Evolutionary conservation across 2,329 filamentous ascomycete genomes (phyloP).

Genomic region (Paecilomyces fulvus): DNA sequence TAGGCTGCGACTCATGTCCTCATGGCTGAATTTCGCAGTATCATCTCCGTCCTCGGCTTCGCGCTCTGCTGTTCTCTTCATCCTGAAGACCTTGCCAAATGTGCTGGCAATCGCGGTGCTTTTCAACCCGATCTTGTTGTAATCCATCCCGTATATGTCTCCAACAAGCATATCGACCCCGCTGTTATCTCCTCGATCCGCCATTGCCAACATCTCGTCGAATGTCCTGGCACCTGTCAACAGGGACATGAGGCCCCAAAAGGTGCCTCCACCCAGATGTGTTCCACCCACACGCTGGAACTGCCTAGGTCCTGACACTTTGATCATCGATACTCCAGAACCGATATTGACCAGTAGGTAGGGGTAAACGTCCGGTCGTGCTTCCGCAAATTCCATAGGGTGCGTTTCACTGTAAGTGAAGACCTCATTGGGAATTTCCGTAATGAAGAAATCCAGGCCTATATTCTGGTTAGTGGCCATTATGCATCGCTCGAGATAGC

Average conservation of each 20-base stretch:
- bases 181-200: conserved; percentile 82
- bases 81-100: conserved; percentile 92
- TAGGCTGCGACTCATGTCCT: conserved; percentile 83
- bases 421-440: conserved; percentile 91
- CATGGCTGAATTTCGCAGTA: conserved; percentile 55
- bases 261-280: conserved; percentile 88
- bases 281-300: conserved; percentile 91
- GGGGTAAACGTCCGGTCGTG: conserved; percentile 77
- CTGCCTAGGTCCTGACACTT: conserved; percentile 79
- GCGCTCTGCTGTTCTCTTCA: conserved; percentile 75
- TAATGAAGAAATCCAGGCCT: conserved; percentile 98
- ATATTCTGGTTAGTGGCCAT: conserved; percentile 4
- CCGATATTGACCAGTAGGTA: conserved; percentile 98
- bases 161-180: conserved; percentile 95
- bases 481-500: not conserved
- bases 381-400: conserved; percentile 79
- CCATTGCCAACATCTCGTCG: conserved; percentile 91
- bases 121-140: conserved; percentile 92
- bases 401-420: conserved; percentile 91
- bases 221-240: conserved; percentile 93
- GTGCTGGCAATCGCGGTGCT: conserved; percentile 91
- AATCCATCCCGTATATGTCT: conserved; percentile 94
- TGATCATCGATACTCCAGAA: conserved; percentile 93
- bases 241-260: conserved; percentile 89
- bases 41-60: conserved; percentile 62